Evolutionary conservation across 495 filamentous ascomycete species (phyloP).

Genomic region (Penicillium ochrochloron): DNA sequence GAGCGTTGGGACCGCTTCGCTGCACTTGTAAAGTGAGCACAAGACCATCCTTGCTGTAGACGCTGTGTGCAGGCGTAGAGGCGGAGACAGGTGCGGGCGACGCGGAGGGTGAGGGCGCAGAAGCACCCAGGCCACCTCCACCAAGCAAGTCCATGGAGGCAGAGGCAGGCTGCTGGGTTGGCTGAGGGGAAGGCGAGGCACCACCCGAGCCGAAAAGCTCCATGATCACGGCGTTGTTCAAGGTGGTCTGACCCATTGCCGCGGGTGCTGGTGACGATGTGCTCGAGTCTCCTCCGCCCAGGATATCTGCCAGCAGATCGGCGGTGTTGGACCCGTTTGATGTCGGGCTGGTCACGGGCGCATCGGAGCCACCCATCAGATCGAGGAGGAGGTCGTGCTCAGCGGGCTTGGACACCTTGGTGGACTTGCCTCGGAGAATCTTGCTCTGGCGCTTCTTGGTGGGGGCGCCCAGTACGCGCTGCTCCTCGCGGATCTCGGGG

Average conservation of each 20-base stretch:
- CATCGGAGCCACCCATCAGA: constrained; percentile 82
- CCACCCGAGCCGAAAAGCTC: constrained; percentile 67
- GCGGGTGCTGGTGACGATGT: constrained; percentile 59
- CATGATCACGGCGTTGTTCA: constrained; percentile 81
- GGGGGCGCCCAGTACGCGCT: constrained; percentile 84
- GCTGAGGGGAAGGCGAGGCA: constrained; percentile 44
- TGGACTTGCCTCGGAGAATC: constrained; percentile 71
- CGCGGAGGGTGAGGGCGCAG: constrained; percentile 43
- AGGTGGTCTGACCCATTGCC: constrained; percentile 50
- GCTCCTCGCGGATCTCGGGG: constrained; percentile 93
- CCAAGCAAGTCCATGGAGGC: constrained; percentile 56
- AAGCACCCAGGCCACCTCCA: constrained; percentile 44
- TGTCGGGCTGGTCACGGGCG: constrained; percentile 53
- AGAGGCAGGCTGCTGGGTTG: constrained; percentile 40
- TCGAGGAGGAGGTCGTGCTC: constrained; percentile 93
- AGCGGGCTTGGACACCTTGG: constrained; percentile 72
- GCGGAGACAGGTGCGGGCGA: constrained; percentile 48
- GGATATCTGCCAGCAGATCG: constrained; percentile 87
- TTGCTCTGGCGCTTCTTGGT: constrained; percentile 77
- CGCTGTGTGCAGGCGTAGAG: constrained; percentile 58
- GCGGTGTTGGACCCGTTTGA: constrained; percentile 76
- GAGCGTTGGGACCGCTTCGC: constrained; percentile 69
- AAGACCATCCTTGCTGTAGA: constrained; percentile 85
- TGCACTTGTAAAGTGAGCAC: constrained; percentile 80
- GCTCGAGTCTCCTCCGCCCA: constrained; percentile 53